Percentiles rank a stretch among this genome's conserved stretches.
These are phyloP conservation scores for Citrullus amarus DNA, from an alignment of 306 rosid species.

Conservation along the genomic window DNA sequence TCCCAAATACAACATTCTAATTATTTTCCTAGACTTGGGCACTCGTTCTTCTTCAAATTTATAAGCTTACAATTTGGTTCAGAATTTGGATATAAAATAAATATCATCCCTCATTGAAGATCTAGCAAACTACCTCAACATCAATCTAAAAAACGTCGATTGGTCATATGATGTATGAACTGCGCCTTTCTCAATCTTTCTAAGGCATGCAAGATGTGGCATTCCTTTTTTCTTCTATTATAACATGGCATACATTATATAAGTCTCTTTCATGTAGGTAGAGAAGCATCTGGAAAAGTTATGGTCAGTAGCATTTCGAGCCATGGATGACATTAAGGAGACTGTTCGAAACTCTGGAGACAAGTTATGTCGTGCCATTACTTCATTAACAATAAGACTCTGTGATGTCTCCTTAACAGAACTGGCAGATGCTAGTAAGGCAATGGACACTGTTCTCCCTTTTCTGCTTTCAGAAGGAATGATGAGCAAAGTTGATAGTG, in stretches of 20 bases:
- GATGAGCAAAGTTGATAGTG: conserved; percentile 82
- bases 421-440: conserved; percentile 53
- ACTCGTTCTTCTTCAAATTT: neutral
- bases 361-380: conserved; percentile 57
- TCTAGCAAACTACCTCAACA: neutral
- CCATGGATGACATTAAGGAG: conserved; percentile 96
- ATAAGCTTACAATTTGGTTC: neutral
- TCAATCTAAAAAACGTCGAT: neutral
- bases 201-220: neutral
- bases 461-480: conserved; percentile 85
- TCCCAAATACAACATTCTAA: neutral
- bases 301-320: conserved; percentile 85
- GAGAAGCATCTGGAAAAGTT: conserved; percentile 60
- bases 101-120: neutral
- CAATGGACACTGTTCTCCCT: conserved; percentile 87
- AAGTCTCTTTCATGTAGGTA: conserved; percentile 30
- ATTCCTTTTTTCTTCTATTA: neutral
- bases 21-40: neutral
- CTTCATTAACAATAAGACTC: conserved; percentile 72
- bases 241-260: neutral
- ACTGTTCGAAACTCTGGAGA: conserved; percentile 91
- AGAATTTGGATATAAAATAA: neutral
- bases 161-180: neutral
- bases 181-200: neutral
- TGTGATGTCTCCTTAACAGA: conserved; percentile 83